phyloP scores from a whole-genome alignment of 1,284 basidiomycete species.

The Fomitiporia mediterranea region DNA sequence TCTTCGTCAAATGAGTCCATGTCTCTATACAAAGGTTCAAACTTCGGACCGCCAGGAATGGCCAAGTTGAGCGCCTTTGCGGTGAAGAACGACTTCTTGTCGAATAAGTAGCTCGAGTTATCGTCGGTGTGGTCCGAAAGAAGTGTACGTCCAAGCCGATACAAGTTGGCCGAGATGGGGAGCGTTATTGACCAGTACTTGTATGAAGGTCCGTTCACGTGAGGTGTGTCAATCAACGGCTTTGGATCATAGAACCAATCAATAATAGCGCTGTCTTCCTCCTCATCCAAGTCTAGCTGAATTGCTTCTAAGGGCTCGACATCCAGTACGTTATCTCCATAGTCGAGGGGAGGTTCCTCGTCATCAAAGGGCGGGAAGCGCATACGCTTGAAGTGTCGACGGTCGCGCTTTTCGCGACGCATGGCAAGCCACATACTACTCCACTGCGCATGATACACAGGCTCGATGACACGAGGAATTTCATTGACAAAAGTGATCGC shows the following conservation, averaged over 20 bases:
- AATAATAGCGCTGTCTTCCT: constrained; percentile 91
- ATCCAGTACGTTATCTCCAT: constrained; percentile 97
- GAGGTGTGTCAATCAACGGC: constrained; percentile 83
- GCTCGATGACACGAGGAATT: constrained; percentile 94
- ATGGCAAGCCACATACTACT: constrained; percentile 99
- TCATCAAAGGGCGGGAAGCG: constrained; percentile 99
- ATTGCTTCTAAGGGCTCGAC: constrained; percentile 98
- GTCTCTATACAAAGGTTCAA: constrained; percentile 91
- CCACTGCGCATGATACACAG: constrained; percentile 99
- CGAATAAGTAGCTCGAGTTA: constrained; percentile 91
- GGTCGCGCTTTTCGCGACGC: constrained; percentile 98
- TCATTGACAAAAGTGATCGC: constrained; percentile 99
- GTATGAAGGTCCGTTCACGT: constrained; percentile 93
- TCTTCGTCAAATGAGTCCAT: constrained; percentile 98
- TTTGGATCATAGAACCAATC: constrained; percentile 99
- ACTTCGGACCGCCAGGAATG: constrained; percentile 98
- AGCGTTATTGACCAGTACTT: constrained; percentile 85
- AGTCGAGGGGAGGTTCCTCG: constrained; percentile 97
- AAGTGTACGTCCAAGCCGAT: constrained; percentile 91
- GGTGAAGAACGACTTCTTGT: constrained; percentile 97
- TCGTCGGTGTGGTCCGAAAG: constrained; percentile 89
- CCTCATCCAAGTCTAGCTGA: constrained; percentile 91
- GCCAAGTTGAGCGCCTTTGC: constrained; percentile 98
- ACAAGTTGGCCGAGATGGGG: constrained; percentile 95
- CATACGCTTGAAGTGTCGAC: constrained; percentile 99